Evolutionary conservation across 1,284 basidiomycete genomes (phyloP).

Genomic region (Termitomyces sp.): DNA sequence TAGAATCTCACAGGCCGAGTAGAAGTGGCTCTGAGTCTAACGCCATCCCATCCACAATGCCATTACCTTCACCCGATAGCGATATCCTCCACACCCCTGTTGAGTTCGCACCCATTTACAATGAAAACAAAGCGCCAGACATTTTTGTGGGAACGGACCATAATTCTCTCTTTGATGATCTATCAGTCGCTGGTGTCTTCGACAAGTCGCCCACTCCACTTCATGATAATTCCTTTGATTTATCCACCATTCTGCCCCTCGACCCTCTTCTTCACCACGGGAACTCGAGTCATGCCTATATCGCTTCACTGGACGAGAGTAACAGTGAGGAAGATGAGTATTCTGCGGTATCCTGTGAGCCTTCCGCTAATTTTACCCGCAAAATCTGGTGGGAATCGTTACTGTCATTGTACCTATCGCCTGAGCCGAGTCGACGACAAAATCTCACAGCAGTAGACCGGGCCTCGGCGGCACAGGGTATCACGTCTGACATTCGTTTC

Average conservation of each 20-base stretch:
- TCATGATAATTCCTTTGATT: slow-evolving; percentile 18
- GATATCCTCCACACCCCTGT: slow-evolving; percentile 10
- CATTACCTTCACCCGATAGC: slow-evolving; percentile 8
- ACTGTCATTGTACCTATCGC: slow-evolving; percentile 48
- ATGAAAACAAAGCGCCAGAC: neutral
- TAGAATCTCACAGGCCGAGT: neutral
- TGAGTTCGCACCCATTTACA: slow-evolving; percentile 3
- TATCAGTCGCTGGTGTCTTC: neutral
- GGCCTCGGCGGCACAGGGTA: slow-evolving; percentile 37
- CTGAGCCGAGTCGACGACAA: slow-evolving; percentile 28
- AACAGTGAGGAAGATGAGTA: slow-evolving; percentile 28
- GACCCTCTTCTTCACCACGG: slow-evolving; percentile 8
- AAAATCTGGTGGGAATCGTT: slow-evolving; percentile 77
- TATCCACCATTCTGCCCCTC: slow-evolving; percentile 16
- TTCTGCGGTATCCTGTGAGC: slow-evolving; percentile 38
- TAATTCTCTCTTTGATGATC: neutral
- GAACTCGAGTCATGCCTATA: slow-evolving; percentile 19
- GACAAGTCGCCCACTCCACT: slow-evolving; percentile 13
- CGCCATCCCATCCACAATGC: neutral
- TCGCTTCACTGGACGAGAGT: slow-evolving; percentile 33
- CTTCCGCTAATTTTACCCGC: slow-evolving; percentile 59
- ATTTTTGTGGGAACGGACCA: neutral
- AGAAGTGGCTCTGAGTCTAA: slow-evolving; percentile 4
- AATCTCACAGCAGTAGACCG: slow-evolving; percentile 39
- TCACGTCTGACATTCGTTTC: slow-evolving; percentile 58